phyloP scores from a whole-genome alignment of 1,139 yeast species.

The Sugiyamaella grinbergsii region DNA sequence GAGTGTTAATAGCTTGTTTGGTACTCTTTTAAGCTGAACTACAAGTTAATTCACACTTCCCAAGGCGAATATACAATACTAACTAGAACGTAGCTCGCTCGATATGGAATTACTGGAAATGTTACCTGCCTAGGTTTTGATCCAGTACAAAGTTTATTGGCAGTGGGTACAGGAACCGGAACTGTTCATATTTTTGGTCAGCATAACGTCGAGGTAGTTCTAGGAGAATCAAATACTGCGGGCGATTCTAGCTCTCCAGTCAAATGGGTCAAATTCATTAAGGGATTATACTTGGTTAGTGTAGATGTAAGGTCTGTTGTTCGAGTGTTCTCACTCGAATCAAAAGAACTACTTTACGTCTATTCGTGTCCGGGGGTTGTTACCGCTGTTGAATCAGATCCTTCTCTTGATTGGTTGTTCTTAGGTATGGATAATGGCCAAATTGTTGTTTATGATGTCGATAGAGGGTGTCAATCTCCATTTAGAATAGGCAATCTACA shows the following conservation, averaged over 20 bases:
- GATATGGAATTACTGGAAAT: conserved; percentile 60
- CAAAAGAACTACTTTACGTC: conserved; percentile 59
- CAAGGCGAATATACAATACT: neutral
- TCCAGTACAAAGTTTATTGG: conserved; percentile 84
- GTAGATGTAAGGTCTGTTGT: conserved; percentile 58
- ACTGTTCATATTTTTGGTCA: conserved; percentile 82
- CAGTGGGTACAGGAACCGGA: conserved; percentile 71
- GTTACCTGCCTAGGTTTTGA: conserved; percentile 75
- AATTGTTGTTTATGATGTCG: conserved; percentile 77
- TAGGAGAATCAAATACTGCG: conserved; percentile 34
- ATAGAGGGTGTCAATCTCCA: conserved; percentile 67
- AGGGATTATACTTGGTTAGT: conserved; percentile 78
- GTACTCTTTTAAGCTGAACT: too few species aligned
- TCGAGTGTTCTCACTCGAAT: conserved; percentile 67
- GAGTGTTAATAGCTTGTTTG: too few species aligned
- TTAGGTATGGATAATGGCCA: conserved; percentile 81
- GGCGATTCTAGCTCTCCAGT: conserved; percentile 47
- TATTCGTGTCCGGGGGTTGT: conserved; percentile 58
- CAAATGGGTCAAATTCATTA: conserved; percentile 62
- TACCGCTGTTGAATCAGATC: conserved; percentile 74
- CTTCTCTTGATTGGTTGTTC: conserved; percentile 83
- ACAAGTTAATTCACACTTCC: too few species aligned
- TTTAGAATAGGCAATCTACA: conserved; percentile 74
- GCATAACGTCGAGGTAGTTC: conserved; percentile 73
- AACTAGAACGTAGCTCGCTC: conserved; percentile 41